A percentile compares a stretch with the other conserved stretches of the same genome.
phyloP scores from a whole-genome alignment of 305 asterid species.

The Fraxinus baroniana region DNA sequence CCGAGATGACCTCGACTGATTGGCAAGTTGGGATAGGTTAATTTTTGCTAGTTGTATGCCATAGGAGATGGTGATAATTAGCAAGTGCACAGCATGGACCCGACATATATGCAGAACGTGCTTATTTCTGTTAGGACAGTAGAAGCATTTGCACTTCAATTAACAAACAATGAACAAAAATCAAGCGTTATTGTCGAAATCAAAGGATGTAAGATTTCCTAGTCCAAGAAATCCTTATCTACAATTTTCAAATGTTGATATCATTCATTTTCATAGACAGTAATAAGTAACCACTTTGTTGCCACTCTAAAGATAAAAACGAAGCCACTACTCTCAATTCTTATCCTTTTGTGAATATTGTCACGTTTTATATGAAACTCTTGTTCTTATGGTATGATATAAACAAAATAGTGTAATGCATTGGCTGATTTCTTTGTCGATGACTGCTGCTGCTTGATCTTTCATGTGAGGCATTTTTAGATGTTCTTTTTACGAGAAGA shows the following conservation, averaged over 20 bases:
- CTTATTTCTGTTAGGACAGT: not conserved
- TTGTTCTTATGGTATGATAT: not conserved
- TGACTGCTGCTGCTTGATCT: not conserved
- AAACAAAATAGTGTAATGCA: not conserved
- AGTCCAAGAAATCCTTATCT: not conserved
- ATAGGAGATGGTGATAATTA: not conserved
- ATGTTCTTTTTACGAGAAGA: not conserved
- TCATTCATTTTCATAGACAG: not conserved
- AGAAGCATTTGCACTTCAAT: constrained; percentile 1
- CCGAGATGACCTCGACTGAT: not conserved
- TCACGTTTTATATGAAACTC: not conserved
- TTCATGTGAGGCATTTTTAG: not conserved
- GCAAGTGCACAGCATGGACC: not conserved
- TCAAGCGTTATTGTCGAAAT: not conserved
- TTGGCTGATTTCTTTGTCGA: not conserved
- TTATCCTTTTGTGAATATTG: not conserved
- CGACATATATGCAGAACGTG: constrained; percentile 12
- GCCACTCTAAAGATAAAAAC: not conserved
- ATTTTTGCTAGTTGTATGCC: not conserved
- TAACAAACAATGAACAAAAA: not conserved
- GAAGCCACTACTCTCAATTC: not conserved
- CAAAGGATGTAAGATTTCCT: not conserved
- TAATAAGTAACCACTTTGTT: not conserved
- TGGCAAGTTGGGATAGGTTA: not conserved
- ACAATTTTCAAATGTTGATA: not conserved